phyloP scores from a whole-genome alignment of 140 eudicot genomes.

The Anethum foeniculum region DNA sequence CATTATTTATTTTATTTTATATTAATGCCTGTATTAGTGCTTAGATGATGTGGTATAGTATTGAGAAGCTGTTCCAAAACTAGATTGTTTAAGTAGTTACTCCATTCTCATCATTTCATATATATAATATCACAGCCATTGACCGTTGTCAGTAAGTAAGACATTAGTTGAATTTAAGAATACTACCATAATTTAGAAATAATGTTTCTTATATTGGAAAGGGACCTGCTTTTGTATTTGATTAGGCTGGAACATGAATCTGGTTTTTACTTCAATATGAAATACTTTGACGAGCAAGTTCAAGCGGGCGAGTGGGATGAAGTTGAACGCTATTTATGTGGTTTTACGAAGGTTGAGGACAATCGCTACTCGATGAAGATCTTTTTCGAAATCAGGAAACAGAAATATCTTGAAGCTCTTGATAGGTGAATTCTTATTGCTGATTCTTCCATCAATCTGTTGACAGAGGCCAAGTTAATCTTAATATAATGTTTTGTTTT shows the following conservation, averaged over 20 bases:
- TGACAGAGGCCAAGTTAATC: background rate
- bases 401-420: slow-evolving; percentile 78
- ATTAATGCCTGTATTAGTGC: background rate
- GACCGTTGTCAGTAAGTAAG: background rate
- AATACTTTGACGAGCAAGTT: slow-evolving; percentile 79
- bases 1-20: background rate
- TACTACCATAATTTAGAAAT: too few relatives aligned
- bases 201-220: background rate
- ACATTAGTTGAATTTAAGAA: background rate
- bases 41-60: background rate
- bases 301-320: slow-evolving; percentile 95
- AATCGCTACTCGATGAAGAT: slow-evolving; percentile 84
- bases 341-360: slow-evolving; percentile 84
- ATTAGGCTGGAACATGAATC: slow-evolving; percentile 82
- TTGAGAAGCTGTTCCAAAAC: background rate
- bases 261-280: slow-evolving; percentile 77
- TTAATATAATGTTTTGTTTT: slow-evolving; percentile 1
- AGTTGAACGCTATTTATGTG: slow-evolving; percentile 71
- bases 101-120: background rate
- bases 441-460: background rate
- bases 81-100: background rate
- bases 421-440: slow-evolving; percentile 44
- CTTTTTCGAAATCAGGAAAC: slow-evolving; percentile 79
- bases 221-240: background rate
- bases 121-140: background rate